phyloP scores from a whole-genome alignment of 441 rosid genomes.

The Geranium incanum region DNA sequence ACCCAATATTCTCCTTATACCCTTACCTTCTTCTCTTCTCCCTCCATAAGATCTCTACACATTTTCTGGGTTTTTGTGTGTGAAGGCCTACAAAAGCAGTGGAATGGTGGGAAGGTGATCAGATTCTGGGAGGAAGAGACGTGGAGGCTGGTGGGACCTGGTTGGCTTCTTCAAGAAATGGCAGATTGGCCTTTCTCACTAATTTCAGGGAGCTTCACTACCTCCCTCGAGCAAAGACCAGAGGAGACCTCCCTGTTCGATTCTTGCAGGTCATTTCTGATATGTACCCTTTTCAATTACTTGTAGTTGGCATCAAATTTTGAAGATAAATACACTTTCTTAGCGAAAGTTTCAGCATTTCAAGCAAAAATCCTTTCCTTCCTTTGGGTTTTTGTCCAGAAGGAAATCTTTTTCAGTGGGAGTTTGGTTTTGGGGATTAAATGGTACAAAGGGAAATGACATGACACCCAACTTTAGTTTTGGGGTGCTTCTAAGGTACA shows the following conservation, averaged over 20 bases:
- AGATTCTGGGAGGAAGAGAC: constrained; percentile 72
- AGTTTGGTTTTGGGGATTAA: too few species aligned
- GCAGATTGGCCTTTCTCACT: constrained; percentile 67
- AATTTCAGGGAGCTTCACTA: constrained; percentile 44
- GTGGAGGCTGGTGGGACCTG: constrained; percentile 71
- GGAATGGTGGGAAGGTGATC: constrained; percentile 61
- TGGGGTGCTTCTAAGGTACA: too few species aligned
- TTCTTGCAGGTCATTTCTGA: constrained; percentile 44
- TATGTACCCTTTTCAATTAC: not conserved
- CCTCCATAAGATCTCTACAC: too few species aligned
- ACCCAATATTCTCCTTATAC: not conserved
- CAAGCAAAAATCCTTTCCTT: too few species aligned
- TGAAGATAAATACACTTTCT: too few species aligned
- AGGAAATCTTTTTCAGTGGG: too few species aligned
- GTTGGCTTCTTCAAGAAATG: constrained; percentile 56
- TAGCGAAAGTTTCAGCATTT: too few species aligned
- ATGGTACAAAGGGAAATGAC: too few species aligned
- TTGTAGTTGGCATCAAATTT: not conserved
- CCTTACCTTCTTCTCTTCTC: too few species aligned
- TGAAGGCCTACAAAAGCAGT: constrained; percentile 56
- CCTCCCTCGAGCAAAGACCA: constrained; percentile 36
- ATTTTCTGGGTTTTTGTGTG: constrained; percentile 8
- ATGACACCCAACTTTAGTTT: too few species aligned
- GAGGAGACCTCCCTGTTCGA: constrained; percentile 68
- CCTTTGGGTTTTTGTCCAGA: too few species aligned